phyloP scores from a whole-genome alignment of 1,139 yeast species.

The Yamadazyma siamensis region DNA sequence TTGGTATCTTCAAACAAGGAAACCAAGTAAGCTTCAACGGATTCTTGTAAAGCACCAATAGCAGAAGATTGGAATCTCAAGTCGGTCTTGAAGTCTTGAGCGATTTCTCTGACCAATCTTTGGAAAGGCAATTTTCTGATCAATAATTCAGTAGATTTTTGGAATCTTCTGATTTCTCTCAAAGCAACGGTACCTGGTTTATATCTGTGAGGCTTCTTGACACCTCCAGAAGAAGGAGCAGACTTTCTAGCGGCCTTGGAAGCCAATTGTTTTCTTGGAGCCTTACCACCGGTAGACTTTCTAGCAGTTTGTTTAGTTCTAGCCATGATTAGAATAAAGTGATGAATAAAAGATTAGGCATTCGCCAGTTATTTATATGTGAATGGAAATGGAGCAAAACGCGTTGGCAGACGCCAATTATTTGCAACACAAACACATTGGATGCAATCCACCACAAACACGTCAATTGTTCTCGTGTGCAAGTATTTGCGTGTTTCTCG shows the following conservation, averaged over 20 bases:
- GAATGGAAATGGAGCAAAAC: too few relatives aligned
- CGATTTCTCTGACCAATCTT: slow-evolving; percentile 97
- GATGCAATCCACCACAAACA: too few relatives aligned
- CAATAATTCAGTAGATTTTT: slow-evolving; percentile 93
- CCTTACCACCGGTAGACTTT: slow-evolving; percentile 99
- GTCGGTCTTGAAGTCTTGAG: slow-evolving; percentile 97
- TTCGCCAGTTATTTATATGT: slow-evolving; percentile 1
- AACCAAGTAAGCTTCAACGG: slow-evolving; percentile 94
- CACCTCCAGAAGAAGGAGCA: slow-evolving; percentile 98
- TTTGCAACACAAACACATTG: too few relatives aligned
- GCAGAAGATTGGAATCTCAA: slow-evolving; percentile 98
- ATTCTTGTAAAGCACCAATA: slow-evolving; percentile 98
- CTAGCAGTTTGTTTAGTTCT: slow-evolving; percentile 99
- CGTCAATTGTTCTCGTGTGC: too few relatives aligned
- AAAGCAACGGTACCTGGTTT: slow-evolving; percentile 99
- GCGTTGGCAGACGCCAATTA: too few relatives aligned
- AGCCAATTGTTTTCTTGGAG: slow-evolving; percentile 99
- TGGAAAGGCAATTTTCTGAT: slow-evolving; percentile 99
- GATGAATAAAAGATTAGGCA: slow-evolving; percentile 3
- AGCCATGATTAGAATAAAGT: slow-evolving; percentile 57
- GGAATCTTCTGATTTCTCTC: slow-evolving; percentile 99
- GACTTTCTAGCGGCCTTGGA: slow-evolving; percentile 99
- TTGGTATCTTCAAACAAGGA: slow-evolving; percentile 94
- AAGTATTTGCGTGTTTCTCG: too few relatives aligned
- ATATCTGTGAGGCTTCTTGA: slow-evolving; percentile 99